phyloP scores from a whole-genome alignment of 257 asterid genomes.

The Nicotiana otophora region DNA sequence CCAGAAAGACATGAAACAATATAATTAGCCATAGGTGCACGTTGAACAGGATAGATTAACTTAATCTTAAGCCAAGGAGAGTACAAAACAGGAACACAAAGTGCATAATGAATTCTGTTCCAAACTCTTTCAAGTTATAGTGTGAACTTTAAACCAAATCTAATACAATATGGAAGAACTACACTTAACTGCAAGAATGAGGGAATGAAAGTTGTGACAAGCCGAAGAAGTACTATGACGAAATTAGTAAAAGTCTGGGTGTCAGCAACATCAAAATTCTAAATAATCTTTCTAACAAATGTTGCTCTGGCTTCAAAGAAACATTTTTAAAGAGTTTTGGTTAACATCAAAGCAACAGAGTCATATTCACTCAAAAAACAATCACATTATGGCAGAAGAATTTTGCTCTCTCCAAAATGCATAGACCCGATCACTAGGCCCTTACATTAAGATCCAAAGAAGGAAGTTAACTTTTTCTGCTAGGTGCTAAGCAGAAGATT shows the following conservation, averaged over 20 bases:
- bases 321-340: neutral
- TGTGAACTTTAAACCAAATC: neutral
- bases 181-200: neutral
- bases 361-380: neutral
- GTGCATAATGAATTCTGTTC: neutral
- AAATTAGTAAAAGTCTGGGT: neutral
- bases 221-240: neutral
- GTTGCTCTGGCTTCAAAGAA: too few species aligned
- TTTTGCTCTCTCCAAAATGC: neutral
- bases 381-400: neutral
- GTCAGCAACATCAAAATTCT: neutral
- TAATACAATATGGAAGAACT: neutral
- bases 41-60: neutral
- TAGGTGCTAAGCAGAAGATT: neutral
- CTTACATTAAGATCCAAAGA: neutral
- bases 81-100: neutral
- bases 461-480: neutral
- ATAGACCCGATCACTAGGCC: neutral
- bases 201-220: neutral
- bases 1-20: constrained; percentile 17
- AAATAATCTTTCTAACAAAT: neutral
- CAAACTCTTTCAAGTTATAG: neutral
- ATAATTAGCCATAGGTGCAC: constrained; percentile 4
- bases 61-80: neutral
- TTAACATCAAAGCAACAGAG: neutral